Base-by-base conservation (phyloP, 345 rosid species). In the Bruguiera parviflora region DNA sequence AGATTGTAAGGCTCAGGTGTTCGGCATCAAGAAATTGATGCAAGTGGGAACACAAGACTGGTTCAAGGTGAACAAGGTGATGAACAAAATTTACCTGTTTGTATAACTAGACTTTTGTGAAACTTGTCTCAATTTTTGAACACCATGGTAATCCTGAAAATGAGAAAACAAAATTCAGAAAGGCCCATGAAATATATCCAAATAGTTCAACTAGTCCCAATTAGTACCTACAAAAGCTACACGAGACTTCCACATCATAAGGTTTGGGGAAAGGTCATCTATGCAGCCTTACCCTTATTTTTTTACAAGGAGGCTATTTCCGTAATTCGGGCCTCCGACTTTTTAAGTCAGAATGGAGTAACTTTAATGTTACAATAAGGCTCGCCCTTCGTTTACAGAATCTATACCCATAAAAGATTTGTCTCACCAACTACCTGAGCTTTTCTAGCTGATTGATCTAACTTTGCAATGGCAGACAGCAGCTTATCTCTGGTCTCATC, bases 121-220 rank as follows among this genome's bases (percentile, higher is more conserved):
- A 10, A 89, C 87, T 76, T 96, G 93, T 72, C 68, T 83, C 86
- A 96, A 75, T 73, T 89, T 90, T 77, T 85, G 85, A 71, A 92
- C 84, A 27, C 92, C 99, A 53, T 81, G 84, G 8, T 82, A 77
- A 71, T 96, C 99, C 99, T 96, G 92, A 77, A 82, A 80, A 68
- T 39, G 59, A 73, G 8, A 71, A 74, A 9, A 8, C 28, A 57
- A n/a, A 46, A 21, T 3, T 70, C 33, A 59, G 61, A 61, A n/a
- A 35, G 19, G n/a, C 2, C 27, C 53, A 5, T 9, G 8, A 25
- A 43, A 58, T 2, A 13, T 29, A 3, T 28, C 62, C 9, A n/a
- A 66, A 18, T 8, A 39, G 35, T 25, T 53, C 6, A 5, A 49
- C 10, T 20, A 43, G 65, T 24, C 52, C 47, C n/a, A 7, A 57